Percentiles rank a stretch among this genome's conserved stretches.
These are phyloP conservation scores for Kandelia obovata DNA, from an alignment of 345 rosid species.

Conservation along the genomic window DNA sequence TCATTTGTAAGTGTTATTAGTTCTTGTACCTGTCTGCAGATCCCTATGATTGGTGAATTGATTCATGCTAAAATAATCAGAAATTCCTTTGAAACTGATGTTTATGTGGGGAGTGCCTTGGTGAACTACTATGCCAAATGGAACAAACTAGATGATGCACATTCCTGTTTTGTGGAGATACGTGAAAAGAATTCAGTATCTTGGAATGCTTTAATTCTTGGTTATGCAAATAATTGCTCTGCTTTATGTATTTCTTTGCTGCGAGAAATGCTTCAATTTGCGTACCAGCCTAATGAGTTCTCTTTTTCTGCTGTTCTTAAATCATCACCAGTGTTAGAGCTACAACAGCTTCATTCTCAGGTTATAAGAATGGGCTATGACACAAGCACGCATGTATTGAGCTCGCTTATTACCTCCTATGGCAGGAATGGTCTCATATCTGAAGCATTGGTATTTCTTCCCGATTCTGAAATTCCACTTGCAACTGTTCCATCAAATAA, in stretches of 20 bases:
- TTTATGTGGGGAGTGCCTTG: slow-evolving; percentile 58
- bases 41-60: slow-evolving; percentile 40
- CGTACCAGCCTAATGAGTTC: slow-evolving; percentile 62
- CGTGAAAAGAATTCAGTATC: slow-evolving; percentile 60
- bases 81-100: slow-evolving; percentile 44
- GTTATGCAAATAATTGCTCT: slow-evolving; percentile 46
- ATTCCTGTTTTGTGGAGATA: slow-evolving; percentile 51
- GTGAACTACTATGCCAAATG: slow-evolving; percentile 71
- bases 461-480: slow-evolving; percentile 31
- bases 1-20: slow-evolving; percentile 51
- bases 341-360: slow-evolving; percentile 63
- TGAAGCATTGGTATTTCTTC: slow-evolving; percentile 51
- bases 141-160: slow-evolving; percentile 50
- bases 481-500: slow-evolving; percentile 47
- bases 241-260: slow-evolving; percentile 39
- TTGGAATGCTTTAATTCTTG: slow-evolving; percentile 76
- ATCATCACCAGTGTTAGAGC: slow-evolving; percentile 33
- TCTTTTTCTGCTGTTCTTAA: slow-evolving; percentile 66
- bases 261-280: slow-evolving; percentile 50
- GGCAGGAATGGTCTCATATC: slow-evolving; percentile 51
- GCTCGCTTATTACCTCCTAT: slow-evolving; percentile 69
- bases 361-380: slow-evolving; percentile 62
- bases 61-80: slow-evolving; percentile 57
- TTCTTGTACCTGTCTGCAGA: slow-evolving; percentile 39
- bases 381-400: slow-evolving; percentile 52